Evolutionary conservation across 768 basidiomycete genomes (phyloP).

Genomic region (Scleroderma citrinum): DNA sequence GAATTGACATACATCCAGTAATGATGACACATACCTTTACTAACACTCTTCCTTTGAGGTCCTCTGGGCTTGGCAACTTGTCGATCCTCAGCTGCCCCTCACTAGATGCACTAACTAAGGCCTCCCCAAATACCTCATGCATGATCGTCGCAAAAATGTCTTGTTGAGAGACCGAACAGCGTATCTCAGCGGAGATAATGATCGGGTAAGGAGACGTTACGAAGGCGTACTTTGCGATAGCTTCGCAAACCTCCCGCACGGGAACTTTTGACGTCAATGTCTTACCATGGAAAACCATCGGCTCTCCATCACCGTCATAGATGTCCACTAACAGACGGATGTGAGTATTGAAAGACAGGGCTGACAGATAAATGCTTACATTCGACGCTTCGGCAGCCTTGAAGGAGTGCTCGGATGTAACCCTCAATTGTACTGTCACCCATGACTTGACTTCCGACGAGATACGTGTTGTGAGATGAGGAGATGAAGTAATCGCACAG

Average conservation of each 20-base stretch:
- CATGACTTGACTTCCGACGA: slow-evolving; percentile 80
- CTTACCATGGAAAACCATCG: slow-evolving; percentile 84
- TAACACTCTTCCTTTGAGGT: slow-evolving; percentile 70
- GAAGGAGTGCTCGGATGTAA: slow-evolving; percentile 86
- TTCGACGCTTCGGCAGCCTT: slow-evolving; percentile 91
- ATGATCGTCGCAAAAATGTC: slow-evolving; percentile 74
- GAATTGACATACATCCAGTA: background rate
- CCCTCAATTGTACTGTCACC: slow-evolving; percentile 89
- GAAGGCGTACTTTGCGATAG: slow-evolving; percentile 87
- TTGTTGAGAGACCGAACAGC: slow-evolving; percentile 76
- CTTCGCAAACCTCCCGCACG: slow-evolving; percentile 73
- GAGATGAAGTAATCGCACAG: slow-evolving; percentile 86
- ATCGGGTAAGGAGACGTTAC: slow-evolving; percentile 87
- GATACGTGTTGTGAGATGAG: slow-evolving; percentile 89
- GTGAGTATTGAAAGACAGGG: background rate
- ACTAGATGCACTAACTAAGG: slow-evolving; percentile 42
- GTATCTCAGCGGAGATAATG: slow-evolving; percentile 90
- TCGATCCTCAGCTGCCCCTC: slow-evolving; percentile 45
- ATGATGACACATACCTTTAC: slow-evolving; percentile 55
- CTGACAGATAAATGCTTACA: slow-evolving; percentile 38
- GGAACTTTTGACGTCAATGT: slow-evolving; percentile 83
- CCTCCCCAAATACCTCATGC: slow-evolving; percentile 51
- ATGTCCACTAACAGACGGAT: slow-evolving; percentile 69
- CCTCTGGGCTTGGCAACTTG: slow-evolving; percentile 76
- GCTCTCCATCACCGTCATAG: slow-evolving; percentile 82